These are phyloP conservation scores for Blastobotrys aristatus DNA, from an alignment of 1,139 yeast species.

Conservation along the genomic window DNA sequence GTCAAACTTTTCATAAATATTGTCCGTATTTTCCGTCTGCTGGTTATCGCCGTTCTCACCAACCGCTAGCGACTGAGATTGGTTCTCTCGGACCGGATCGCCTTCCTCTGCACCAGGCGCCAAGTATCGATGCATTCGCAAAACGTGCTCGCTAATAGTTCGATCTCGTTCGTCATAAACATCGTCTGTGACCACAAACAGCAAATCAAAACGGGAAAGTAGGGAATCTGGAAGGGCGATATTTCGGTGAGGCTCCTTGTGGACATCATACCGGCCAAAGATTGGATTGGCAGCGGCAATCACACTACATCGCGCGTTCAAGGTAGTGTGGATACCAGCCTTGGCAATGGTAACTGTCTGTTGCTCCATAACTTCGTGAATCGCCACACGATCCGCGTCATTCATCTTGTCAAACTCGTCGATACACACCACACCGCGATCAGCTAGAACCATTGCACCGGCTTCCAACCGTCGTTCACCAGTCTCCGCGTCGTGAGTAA, in stretches of 20 bases:
- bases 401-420: slow-evolving; percentile 99
- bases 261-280: slow-evolving; percentile 93
- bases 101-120: slow-evolving; percentile 93
- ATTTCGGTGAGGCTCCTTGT: slow-evolving; percentile 93
- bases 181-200: slow-evolving; percentile 95
- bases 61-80: slow-evolving; percentile 67
- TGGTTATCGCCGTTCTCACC: slow-evolving; percentile 49
- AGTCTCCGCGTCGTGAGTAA: slow-evolving; percentile 91
- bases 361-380: slow-evolving; percentile 99
- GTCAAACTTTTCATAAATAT: slow-evolving; percentile 76
- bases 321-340: slow-evolving; percentile 95
- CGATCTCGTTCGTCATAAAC: slow-evolving; percentile 82
- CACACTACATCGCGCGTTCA: slow-evolving; percentile 95
- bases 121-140: slow-evolving; percentile 85
- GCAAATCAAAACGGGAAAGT: slow-evolving; percentile 90
- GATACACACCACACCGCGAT: slow-evolving; percentile 94
- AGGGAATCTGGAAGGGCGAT: slow-evolving; percentile 96
- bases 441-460: slow-evolving; percentile 99
- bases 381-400: slow-evolving; percentile 94
- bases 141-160: slow-evolving; percentile 86
- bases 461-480: slow-evolving; percentile 97
- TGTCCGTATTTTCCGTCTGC: slow-evolving; percentile 40
- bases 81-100: slow-evolving; percentile 81
- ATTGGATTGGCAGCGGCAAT: slow-evolving; percentile 99
- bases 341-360: slow-evolving; percentile 98